Evolutionary conservation across 1,284 basidiomycete genomes (phyloP).

Genomic region (Crucibulum parvulum): DNA sequence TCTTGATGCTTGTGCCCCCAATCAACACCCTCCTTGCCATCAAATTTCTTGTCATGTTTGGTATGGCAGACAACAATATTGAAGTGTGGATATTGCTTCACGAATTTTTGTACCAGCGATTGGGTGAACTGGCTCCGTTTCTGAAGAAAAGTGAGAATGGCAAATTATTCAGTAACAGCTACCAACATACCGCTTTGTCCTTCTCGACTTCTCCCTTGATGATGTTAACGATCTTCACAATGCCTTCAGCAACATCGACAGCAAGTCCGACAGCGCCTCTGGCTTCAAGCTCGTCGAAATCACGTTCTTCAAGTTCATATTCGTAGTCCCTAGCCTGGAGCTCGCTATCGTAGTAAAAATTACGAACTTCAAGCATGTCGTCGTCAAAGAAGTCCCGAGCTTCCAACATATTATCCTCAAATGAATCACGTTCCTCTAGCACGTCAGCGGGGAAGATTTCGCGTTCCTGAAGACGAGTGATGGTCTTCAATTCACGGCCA

Average conservation of each 20-base stretch:
- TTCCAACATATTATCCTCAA: neutral
- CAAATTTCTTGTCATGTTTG: conserved; percentile 17
- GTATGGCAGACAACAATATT: conserved; percentile 28
- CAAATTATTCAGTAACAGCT: neutral
- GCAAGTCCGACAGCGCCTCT: neutral
- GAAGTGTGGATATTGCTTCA: conserved; percentile 12
- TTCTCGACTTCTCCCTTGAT: neutral
- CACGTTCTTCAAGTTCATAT: neutral
- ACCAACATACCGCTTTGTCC: neutral
- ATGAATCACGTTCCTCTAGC: neutral
- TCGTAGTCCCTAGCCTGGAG: neutral
- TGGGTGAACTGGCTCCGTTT: conserved; percentile 2
- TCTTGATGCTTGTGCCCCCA: conserved; percentile 27
- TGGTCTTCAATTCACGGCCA: neutral
- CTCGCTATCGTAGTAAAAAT: too few species aligned
- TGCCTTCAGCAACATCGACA: neutral
- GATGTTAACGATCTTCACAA: neutral
- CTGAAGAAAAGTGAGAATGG: neutral
- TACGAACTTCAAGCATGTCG: too few species aligned
- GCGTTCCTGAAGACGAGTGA: neutral
- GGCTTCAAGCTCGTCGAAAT: neutral
- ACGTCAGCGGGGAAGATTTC: neutral
- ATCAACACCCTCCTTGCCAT: conserved; percentile 20
- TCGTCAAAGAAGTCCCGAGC: too few species aligned
- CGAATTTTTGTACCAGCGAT: neutral